Evolutionary conservation across 2,329 filamentous ascomycete species (phyloP), one percentile per base, ranked within the genome.

Genomic region (Pseudogymnoascus sp.): DNA sequence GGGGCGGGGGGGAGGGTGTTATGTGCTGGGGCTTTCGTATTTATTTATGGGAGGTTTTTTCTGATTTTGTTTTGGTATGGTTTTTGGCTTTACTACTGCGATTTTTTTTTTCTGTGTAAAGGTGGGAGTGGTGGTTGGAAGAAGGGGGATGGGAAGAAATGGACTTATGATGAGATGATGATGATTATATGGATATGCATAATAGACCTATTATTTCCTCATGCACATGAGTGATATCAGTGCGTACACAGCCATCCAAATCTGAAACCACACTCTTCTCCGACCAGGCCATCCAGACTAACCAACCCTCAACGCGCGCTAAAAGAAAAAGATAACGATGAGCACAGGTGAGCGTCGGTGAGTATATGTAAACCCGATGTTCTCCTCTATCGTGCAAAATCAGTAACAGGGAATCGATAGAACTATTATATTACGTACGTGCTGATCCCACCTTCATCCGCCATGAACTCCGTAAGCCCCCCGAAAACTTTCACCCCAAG

Each of bases 131-230:
- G 23, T 28, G 44, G 23, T 16, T 50, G 44, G 44, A 28, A 50
- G 14, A 50, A 16, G 23, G 23, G 23, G 3, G 28, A 4, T 8
- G 14, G 40, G 40, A 6, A 28, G 44, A 50, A 50, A 14, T 6
- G 44, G 28, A 50, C 14, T 50, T 50, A 50, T 50, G 44, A 50
- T 8, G 21, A 21, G 40, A 44, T 44, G 44, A 50, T 50, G 21
- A 50, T 50, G 23, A 53, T 53, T 18, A 53, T 53, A 53, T 53
- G 46, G 46, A 53, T 53, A 53, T 53, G 46, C 46, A 53, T 31
- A 53, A 53, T 53, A 53, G 46, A 53, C 1, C 7, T 53, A 16
- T 12, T 53, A 28, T 31, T 31, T 53, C 23, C 42, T 5, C 8
- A 50, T 50, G 23, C 44, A 12, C 6, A 28, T 6, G 7, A n/a